Evolutionary conservation across 2,329 filamentous ascomycete genomes (phyloP).

Genomic region (Trichoderma breve): DNA sequence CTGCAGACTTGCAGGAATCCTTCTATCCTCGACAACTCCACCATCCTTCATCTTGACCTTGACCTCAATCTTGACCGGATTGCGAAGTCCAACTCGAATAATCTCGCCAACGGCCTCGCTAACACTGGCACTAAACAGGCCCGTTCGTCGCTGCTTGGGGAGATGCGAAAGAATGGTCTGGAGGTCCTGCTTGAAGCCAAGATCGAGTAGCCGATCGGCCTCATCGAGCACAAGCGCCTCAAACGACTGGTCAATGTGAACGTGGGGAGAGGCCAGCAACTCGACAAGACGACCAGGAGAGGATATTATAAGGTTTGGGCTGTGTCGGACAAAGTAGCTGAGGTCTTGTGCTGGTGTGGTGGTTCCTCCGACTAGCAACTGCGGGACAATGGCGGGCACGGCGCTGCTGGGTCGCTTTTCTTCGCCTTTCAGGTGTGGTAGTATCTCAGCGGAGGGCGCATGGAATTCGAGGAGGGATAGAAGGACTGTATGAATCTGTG

Average conservation of each 20-base stretch:
- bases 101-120: constrained; percentile 92
- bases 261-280: constrained; percentile 79
- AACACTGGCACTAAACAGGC: constrained; percentile 93
- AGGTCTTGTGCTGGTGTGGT: constrained; percentile 81
- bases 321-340: constrained; percentile 76
- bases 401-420: constrained; percentile 52
- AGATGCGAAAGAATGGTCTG: constrained; percentile 79
- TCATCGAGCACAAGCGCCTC: constrained; percentile 92
- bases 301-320: constrained; percentile 84
- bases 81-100: constrained; percentile 84
- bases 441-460: constrained; percentile 66
- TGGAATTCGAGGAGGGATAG: constrained; percentile 79
- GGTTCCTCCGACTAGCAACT: constrained; percentile 82
- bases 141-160: constrained; percentile 90
- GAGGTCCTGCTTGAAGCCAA: constrained; percentile 90
- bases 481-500: constrained; percentile 84
- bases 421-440: constrained; percentile 54
- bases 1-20: constrained; percentile 87
- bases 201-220: constrained; percentile 85
- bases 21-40: constrained; percentile 69
- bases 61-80: constrained; percentile 92
- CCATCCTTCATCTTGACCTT: constrained; percentile 77
- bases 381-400: constrained; percentile 66
- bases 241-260: constrained; percentile 86
- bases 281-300: constrained; percentile 90